Percentiles rank a stretch among this genome's conserved stretches.
Evolutionary conservation across 2,329 filamentous ascomycete genomes (phyloP).

Genomic region (Botrytis fabae): DNA sequence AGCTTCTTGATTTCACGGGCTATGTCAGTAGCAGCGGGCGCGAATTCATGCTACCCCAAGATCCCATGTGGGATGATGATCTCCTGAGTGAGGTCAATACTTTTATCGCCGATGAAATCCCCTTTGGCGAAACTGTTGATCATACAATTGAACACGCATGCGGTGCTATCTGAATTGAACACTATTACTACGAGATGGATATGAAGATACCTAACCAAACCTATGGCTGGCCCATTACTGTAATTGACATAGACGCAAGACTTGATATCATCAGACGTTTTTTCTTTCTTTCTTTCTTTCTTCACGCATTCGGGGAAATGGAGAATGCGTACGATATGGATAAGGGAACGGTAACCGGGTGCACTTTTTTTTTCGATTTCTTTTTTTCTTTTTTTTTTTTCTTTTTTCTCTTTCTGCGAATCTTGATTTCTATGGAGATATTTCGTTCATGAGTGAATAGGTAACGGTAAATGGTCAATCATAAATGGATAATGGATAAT

Average conservation of each 20-base stretch:
- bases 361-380: not conserved
- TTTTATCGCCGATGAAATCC: not conserved
- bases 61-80: not conserved
- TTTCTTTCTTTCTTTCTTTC: not conserved
- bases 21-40: not conserved
- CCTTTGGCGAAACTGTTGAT: not conserved
- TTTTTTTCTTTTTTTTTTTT: not conserved
- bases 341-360: not conserved
- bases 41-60: not conserved
- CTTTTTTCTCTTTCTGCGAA: not conserved
- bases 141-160: not conserved
- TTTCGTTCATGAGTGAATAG: not conserved
- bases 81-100: not conserved
- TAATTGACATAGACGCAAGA: conserved; percentile 5
- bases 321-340: not conserved
- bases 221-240: conserved; percentile 11
- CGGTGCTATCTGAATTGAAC: not conserved
- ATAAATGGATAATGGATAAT: not conserved
- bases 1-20: not conserved
- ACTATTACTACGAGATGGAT: conserved; percentile 5
- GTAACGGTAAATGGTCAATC: not conserved
- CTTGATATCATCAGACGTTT: conserved; percentile 8
- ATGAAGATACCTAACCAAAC: not conserved
- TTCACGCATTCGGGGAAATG: not conserved
- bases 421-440: not conserved